These are phyloP conservation scores for Catenaria anguillulae DNA, from an alignment of 371 early-diverging fungal species.

Conservation along the genomic window DNA sequence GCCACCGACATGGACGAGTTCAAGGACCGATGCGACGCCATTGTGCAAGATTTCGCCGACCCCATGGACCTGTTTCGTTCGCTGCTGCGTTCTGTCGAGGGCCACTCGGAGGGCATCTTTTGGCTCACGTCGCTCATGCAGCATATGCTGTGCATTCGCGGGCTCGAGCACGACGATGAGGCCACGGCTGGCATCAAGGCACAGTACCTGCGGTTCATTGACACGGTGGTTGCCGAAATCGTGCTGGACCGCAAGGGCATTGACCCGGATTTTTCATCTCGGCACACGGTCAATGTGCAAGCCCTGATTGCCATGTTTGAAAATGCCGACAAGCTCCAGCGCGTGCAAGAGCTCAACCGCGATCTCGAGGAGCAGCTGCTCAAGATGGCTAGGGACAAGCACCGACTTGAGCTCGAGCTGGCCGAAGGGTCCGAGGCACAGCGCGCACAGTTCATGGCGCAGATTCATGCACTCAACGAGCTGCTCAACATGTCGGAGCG, in stretches of 20 bases:
- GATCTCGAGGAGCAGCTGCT: conserved; percentile 6
- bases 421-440: background rate
- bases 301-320: conserved; percentile 60
- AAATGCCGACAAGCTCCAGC: conserved; percentile 57
- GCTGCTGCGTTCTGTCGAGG: conserved; percentile 51
- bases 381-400: conserved; percentile 16
- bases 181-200: conserved; percentile 1
- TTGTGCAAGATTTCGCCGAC: conserved; percentile 61
- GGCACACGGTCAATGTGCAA: conserved; percentile 44
- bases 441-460: conserved; percentile 3
- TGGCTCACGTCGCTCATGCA: conserved; percentile 8
- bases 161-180: background rate
- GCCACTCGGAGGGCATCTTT: conserved; percentile 15
- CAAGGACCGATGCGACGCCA: conserved; percentile 49
- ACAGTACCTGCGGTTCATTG: conserved; percentile 60
- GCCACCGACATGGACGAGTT: conserved; percentile 42
- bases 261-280: conserved; percentile 30
- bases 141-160: conserved; percentile 9
- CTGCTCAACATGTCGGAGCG: conserved; percentile 61
- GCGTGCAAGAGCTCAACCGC: background rate
- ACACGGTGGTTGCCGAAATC: conserved; percentile 59
- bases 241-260: conserved; percentile 61
- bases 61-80: conserved; percentile 62
- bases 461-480: conserved; percentile 60
- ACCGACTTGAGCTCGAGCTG: conserved; percentile 52